These are phyloP conservation scores for Alternaria tenuissima DNA, from an alignment of 2,329 filamentous ascomycete genomes.

Conservation along the genomic window DNA sequence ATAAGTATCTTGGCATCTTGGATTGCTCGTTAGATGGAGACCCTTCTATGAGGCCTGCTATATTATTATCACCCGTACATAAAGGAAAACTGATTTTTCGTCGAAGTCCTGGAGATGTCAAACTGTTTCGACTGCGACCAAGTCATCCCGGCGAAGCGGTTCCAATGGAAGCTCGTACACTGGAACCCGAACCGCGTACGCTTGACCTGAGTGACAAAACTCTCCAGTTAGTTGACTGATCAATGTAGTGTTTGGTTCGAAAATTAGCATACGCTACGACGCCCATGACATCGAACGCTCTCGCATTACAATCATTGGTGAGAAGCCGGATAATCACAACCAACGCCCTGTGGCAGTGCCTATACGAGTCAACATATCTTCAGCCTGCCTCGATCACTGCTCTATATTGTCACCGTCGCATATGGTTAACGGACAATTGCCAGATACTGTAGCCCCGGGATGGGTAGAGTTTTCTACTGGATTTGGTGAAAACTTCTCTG, in stretches of 20 bases:
- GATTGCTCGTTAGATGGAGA: constrained; percentile 1
- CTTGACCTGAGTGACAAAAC: no score
- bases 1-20: background rate
- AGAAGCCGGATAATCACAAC: background rate
- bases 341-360: background rate
- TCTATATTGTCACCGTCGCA: background rate
- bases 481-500: background rate
- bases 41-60: background rate
- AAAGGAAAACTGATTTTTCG: background rate
- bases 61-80: background rate
- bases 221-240: no score
- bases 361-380: background rate
- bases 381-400: accelerated
- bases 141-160: no score
- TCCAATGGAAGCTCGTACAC: no score
- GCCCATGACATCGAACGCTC: background rate
- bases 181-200: no score
- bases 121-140: background rate
- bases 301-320: background rate
- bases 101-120: background rate
- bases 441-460: no score
- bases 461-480: background rate
- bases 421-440: no score
- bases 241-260: background rate
- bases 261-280: background rate